These are phyloP conservation scores for Udeniomyces megalosporus DNA, from an alignment of 768 basidiomycete genomes.

Conservation along the genomic window DNA sequence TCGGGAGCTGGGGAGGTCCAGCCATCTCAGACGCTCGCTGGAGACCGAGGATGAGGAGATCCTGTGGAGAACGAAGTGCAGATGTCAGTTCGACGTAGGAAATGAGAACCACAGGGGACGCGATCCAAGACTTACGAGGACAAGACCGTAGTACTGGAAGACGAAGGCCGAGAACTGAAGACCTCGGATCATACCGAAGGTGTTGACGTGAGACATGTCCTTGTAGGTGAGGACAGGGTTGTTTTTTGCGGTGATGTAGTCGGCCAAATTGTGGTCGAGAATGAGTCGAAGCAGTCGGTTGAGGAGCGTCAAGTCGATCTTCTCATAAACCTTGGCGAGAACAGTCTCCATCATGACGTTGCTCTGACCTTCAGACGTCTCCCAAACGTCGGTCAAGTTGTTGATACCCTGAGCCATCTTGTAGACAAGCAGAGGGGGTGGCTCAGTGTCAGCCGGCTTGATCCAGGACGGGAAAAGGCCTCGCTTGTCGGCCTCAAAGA, in stretches of 20 bases:
- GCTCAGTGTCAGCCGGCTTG: slow-evolving; percentile 94
- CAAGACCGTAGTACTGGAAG: slow-evolving; percentile 58
- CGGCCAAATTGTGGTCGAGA: slow-evolving; percentile 94
- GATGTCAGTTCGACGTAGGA: not conserved
- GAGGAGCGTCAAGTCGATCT: slow-evolving; percentile 89
- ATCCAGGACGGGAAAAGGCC: slow-evolving; percentile 98
- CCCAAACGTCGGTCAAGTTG: slow-evolving; percentile 95
- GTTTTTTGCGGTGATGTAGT: slow-evolving; percentile 98
- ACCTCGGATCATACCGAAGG: slow-evolving; percentile 90
- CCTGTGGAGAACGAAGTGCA: slow-evolving; percentile 39
- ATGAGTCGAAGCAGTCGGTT: slow-evolving; percentile 91
- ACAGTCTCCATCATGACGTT: slow-evolving; percentile 99
- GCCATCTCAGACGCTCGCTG: slow-evolving; percentile 98
- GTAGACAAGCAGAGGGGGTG: slow-evolving; percentile 89
- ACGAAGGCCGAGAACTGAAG: slow-evolving; percentile 97
- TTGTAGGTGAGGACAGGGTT: slow-evolving; percentile 35
- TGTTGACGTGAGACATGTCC: slow-evolving; percentile 41
- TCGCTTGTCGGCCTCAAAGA: slow-evolving; percentile 98
- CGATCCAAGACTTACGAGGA: not conserved
- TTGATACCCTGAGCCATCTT: slow-evolving; percentile 92
- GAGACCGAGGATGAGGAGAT: slow-evolving; percentile 88
- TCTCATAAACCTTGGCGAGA: slow-evolving; percentile 93
- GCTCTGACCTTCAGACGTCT: slow-evolving; percentile 93
- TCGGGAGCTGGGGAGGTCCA: slow-evolving; percentile 90
- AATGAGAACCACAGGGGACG: not conserved